phyloP scores from a whole-genome alignment of 352 stramenopile species.

The Globisporangium heterothallicum region DNA sequence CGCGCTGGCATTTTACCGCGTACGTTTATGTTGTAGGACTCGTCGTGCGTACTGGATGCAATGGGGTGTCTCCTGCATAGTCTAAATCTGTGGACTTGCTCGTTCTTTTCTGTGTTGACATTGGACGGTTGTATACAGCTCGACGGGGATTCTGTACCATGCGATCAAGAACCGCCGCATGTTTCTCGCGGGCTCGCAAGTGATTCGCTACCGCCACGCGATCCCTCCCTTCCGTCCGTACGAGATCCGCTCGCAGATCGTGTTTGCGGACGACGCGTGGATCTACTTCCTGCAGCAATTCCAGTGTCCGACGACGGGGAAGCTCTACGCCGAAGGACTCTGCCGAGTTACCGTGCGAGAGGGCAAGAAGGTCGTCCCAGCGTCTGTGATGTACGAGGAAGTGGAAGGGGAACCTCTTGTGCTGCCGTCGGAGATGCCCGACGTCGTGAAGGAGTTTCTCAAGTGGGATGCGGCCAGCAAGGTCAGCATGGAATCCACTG shows the following conservation, averaged over 20 bases:
- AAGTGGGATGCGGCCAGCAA: slow-evolving; percentile 25
- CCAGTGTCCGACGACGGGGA: slow-evolving; percentile 40
- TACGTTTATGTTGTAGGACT: slow-evolving; percentile 34
- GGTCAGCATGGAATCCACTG: slow-evolving; percentile 20
- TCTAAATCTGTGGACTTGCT: too few relatives aligned
- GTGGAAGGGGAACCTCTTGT: not conserved
- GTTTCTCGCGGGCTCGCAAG: slow-evolving; percentile 57
- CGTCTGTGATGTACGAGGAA: not conserved
- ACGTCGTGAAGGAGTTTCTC: slow-evolving; percentile 3
- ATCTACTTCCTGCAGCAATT: slow-evolving; percentile 61
- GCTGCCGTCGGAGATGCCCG: not conserved
- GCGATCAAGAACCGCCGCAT: slow-evolving; percentile 58
- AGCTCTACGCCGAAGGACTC: slow-evolving; percentile 50
- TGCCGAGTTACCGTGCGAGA: slow-evolving; percentile 31
- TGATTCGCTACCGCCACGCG: slow-evolving; percentile 52
- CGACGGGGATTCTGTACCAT: slow-evolving; percentile 10
- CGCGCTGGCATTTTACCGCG: slow-evolving; percentile 76
- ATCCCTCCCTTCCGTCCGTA: slow-evolving; percentile 55
- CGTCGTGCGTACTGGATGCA: too few relatives aligned
- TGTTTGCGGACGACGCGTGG: slow-evolving; percentile 55
- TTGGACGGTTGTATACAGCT: not conserved
- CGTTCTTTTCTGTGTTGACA: not conserved
- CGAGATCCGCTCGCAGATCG: slow-evolving; percentile 49
- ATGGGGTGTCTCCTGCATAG: too few relatives aligned
- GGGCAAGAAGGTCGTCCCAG: slow-evolving; percentile 9